Evolutionary conservation across 1,139 yeast species (phyloP), one percentile per base, ranked within the genome.

Genomic region (Nematodospora anomalae): DNA sequence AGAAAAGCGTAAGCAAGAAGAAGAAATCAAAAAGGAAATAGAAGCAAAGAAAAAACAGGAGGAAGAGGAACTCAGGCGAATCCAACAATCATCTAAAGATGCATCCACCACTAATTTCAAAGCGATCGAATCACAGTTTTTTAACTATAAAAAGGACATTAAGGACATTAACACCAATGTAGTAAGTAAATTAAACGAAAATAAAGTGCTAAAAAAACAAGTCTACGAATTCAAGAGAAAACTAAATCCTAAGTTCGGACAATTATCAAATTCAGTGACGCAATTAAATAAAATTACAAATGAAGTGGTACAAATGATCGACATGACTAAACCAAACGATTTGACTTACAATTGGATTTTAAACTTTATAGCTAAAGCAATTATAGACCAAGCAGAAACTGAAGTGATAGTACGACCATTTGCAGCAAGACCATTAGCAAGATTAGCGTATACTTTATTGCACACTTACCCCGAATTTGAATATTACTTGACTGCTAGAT

Each of bases 311-410:
- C 60, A 50, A 4, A 55, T 80, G 23, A 62, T 89, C 9, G 58
- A 56, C 4, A 67, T 72, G 20, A 74, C 84, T 0, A 64, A 67
- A 35, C 38, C 50, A 1, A 41, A 47, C 13, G 71, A 70, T 1
- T 54, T 83, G 11, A 83, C 81, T 0, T 83, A 67, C 51, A 60
- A 73, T 27, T 90, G 95, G 89, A 71, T 83, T 10, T 62, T 89
- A 25, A 92, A 92, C 53, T 84, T 83, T 51, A 74, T 84, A 25
- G 84, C 96, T 6, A 92, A 92, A 54, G 85, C 94, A 2, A 64
- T 89, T 2, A 86, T 92, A 1, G 80, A 85, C 27, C 98, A 94
- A 61, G 95, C 97, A 1, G 97, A 89, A 59, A 79, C 95, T 0
- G 98, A 92, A 59, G 90, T 88, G 9, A 74, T 85, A 4, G 95